Evolutionary conservation across 73 alveolate species (phyloP).

Genomic region (Paramecium biaurelia): DNA sequence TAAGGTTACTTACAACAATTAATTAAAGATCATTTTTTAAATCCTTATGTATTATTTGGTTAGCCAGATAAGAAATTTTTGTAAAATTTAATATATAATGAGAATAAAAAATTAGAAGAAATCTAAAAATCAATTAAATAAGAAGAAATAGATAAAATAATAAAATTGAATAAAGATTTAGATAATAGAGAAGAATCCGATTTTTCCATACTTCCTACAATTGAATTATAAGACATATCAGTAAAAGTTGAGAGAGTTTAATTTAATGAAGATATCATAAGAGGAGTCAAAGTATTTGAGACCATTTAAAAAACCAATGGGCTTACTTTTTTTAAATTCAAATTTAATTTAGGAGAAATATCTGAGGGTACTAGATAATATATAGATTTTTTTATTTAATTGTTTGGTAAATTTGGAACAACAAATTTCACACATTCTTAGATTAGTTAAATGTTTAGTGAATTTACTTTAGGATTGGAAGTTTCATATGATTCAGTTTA

Average conservation of each 20-base stretch:
- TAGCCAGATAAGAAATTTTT: slow-evolving; percentile 71
- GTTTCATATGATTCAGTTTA: slow-evolving; percentile 39
- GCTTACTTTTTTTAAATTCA: slow-evolving; percentile 72
- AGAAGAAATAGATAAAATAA: slow-evolving; percentile 58
- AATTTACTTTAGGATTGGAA: slow-evolving; percentile 39
- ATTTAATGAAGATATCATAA: slow-evolving; percentile 34
- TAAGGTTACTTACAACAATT: slow-evolving; percentile 69
- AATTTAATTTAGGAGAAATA: slow-evolving; percentile 68
- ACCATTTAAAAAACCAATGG: slow-evolving; percentile 87
- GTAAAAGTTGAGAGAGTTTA: slow-evolving; percentile 67
- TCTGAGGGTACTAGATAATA: slow-evolving; percentile 73
- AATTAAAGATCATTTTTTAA: slow-evolving; percentile 68
- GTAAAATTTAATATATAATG: slow-evolving; percentile 59
- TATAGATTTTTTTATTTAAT: slow-evolving; percentile 73
- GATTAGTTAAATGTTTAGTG: slow-evolving; percentile 37
- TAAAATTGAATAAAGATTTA: slow-evolving; percentile 63
- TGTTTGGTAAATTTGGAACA: slow-evolving; percentile 77
- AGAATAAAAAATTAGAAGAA: slow-evolving; percentile 50
- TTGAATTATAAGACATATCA: slow-evolving; percentile 70
- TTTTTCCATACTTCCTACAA: slow-evolving; percentile 72
- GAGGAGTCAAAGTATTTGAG: slow-evolving; percentile 30
- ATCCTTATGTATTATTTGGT: slow-evolving; percentile 69
- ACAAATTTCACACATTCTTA: slow-evolving; percentile 67
- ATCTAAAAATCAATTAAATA: slow-evolving; percentile 42
- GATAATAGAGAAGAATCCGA: slow-evolving; percentile 70